Evolutionary conservation across 306 rosid species (phyloP).

Genomic region (Cicer judaicum): DNA sequence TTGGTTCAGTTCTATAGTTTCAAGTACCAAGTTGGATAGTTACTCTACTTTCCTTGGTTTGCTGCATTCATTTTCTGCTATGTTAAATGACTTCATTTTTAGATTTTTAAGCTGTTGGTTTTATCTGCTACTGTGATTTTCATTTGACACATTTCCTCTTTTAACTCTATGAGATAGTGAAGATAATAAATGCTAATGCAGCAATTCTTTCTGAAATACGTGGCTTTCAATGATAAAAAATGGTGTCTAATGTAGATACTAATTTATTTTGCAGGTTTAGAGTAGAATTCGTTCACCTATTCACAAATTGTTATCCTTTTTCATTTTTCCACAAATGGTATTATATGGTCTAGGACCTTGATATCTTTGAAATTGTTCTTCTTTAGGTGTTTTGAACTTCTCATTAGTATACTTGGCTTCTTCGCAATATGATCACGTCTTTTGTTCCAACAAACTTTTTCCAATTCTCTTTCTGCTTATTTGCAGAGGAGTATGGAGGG

Average conservation of each 20-base stretch:
- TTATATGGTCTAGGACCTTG: neutral
- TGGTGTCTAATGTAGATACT: slow-evolving; percentile 25
- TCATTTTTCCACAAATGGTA: slow-evolving; percentile 1
- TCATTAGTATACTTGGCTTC: slow-evolving; percentile 20
- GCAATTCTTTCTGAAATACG: slow-evolving; percentile 23
- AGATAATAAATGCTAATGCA: slow-evolving; percentile 26
- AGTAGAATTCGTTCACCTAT: slow-evolving; percentile 30
- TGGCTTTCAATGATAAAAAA: slow-evolving; percentile 12
- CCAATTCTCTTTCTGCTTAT: slow-evolving; percentile 40
- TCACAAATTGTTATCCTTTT: slow-evolving; percentile 15
- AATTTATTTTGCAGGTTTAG: slow-evolving; percentile 12
- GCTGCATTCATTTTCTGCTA: slow-evolving; percentile 9
- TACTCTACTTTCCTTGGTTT: neutral
- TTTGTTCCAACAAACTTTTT: slow-evolving; percentile 25
- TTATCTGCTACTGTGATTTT: slow-evolving; percentile 1
- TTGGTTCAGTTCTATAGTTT: no score
- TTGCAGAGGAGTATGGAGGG: slow-evolving; percentile 95
- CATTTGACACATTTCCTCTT: neutral
- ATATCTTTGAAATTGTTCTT: slow-evolving; percentile 12
- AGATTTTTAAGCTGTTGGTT: slow-evolving; percentile 1
- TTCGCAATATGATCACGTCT: slow-evolving; percentile 7
- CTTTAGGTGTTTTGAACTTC: slow-evolving; percentile 19
- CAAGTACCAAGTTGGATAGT: no score
- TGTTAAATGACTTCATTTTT: neutral
- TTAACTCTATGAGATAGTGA: slow-evolving; percentile 28